Base-by-base conservation (phyloP, 176 grass and related monocot species). In the Typha latifolia region DNA sequence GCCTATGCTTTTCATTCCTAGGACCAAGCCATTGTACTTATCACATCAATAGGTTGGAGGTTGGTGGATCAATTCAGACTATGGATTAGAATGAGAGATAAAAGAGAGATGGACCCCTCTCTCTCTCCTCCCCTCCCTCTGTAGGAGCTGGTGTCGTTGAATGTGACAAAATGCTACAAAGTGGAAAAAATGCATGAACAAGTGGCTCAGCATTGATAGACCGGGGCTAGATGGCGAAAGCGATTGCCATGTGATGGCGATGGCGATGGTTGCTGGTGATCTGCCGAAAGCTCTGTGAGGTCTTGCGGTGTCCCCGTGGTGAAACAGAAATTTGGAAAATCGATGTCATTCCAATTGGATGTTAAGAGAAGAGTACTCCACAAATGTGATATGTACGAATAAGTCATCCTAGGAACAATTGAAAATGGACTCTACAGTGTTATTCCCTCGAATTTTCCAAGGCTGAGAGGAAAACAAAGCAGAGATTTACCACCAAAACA, bases 41-140 rank as follows among this genome's bases (percentile, higher is more conserved):
- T 77, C 74, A 77, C 74, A 67, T 77, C 74, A 69, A 48, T 50
- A 51, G 57, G 61, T 62, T 71, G 68, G 76, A 72, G 68, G 68
- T 79, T 71, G 61, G 66, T 56, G 23, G 66, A 79, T 72, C 49
- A 71, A 72, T 79, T 72, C 63, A 78, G 62, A 31, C 49, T 79
- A 50, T 69, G 62, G 68, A 72, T 64, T 24, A 49, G 12, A 59
- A 79, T 79, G 59, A 47, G 63, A 34, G 14, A 43, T 24, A 65
- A 32, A 14, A 34, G 32, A 1, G 63, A 4, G 32, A 20, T 50
- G 50, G 48, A 51, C 53, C 27, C 48, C 26, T 57, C 15, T 27
- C 66, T 24, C 48, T 47, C 19, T 63, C 29, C 32, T 29, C 49
- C 61, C 67, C 47, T 8, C 14, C 8, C 32, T 72, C 12, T 62